phyloP scores from a whole-genome alignment of 2,329 filamentous ascomycete genomes.

The Periconia sp. region DNA sequence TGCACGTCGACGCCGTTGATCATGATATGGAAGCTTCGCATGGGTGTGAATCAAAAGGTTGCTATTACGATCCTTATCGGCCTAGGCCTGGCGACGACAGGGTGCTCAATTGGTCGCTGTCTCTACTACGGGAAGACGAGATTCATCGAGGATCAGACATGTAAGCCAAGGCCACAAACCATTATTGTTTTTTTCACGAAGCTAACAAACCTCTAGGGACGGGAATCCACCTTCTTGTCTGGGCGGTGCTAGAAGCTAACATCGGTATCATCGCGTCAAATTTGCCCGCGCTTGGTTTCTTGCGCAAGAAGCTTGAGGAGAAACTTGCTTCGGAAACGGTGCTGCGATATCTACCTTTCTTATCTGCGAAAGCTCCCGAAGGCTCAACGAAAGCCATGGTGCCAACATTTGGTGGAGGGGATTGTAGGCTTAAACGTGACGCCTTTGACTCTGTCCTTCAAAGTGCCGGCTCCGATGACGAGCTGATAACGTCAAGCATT shows the following conservation, averaged over 20 bases:
- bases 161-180: not conserved
- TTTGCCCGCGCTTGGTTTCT: not conserved
- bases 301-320: constrained; percentile 1
- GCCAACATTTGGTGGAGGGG: not conserved
- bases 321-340: not conserved
- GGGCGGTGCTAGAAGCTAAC: not conserved
- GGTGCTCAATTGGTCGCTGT: not conserved
- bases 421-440: not conserved
- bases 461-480: not conserved
- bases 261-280: constrained; percentile 1
- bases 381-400: not conserved
- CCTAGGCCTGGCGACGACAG: not conserved
- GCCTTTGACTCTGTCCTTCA: not conserved
- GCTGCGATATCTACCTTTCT: not conserved
- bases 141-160: not conserved
- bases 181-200: not conserved
- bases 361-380: not conserved
- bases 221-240: not conserved
- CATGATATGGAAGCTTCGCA: constrained; percentile 1
- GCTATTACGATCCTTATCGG: not conserved
- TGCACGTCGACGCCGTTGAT: not conserved
- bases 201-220: not conserved
- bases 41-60: not conserved
- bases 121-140: not conserved
- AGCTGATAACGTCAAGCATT: not conserved